Conservation (phyloP, 1,284 basidiomycete species). For the Trichosporon asahii region DNA sequence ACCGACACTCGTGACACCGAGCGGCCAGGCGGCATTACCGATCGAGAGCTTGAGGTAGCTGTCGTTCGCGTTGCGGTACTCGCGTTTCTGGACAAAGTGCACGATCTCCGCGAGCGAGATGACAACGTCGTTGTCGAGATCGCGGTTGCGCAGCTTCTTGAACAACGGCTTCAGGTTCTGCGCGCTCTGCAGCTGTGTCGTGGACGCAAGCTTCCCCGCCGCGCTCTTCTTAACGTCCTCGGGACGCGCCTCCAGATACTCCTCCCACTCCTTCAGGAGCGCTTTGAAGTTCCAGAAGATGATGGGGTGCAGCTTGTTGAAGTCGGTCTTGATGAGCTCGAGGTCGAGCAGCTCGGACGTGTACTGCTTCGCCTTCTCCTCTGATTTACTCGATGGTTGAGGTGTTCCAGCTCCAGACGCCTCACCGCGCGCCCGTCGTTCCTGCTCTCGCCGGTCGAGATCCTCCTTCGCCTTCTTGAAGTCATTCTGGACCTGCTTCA, state of each 20-base stretch:
- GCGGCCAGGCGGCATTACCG: constrained; percentile 98
- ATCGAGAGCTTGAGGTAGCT: constrained; percentile 94
- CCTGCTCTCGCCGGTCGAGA: constrained; percentile 62
- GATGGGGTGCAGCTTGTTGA: constrained; percentile 93
- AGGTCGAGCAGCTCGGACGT: constrained; percentile 57
- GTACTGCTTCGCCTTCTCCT: constrained; percentile 16
- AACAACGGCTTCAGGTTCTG: constrained; percentile 97
- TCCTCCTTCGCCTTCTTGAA: constrained; percentile 90
- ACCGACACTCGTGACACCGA: constrained; percentile 98
- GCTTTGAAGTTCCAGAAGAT: constrained; percentile 95
- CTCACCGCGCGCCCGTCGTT: constrained; percentile 48
- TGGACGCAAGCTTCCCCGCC: constrained; percentile 89
- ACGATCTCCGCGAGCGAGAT: constrained; percentile 90
- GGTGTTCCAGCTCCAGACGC: background rate
- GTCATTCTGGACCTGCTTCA: constrained; percentile 70
- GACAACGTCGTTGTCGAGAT: constrained; percentile 78
- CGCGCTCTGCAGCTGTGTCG: constrained; percentile 91
- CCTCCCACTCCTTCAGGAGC: constrained; percentile 91
- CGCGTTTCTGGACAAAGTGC: constrained; percentile 88
- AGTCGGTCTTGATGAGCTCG: constrained; percentile 78
- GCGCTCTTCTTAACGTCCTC: constrained; percentile 72
- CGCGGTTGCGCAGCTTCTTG: constrained; percentile 77
- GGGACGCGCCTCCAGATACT: constrained; percentile 85
- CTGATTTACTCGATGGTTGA: background rate
- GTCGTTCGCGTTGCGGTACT: constrained; percentile 94